Conservation (phyloP, 257 asterid genomes). For the Solanum pennellii region DNA sequence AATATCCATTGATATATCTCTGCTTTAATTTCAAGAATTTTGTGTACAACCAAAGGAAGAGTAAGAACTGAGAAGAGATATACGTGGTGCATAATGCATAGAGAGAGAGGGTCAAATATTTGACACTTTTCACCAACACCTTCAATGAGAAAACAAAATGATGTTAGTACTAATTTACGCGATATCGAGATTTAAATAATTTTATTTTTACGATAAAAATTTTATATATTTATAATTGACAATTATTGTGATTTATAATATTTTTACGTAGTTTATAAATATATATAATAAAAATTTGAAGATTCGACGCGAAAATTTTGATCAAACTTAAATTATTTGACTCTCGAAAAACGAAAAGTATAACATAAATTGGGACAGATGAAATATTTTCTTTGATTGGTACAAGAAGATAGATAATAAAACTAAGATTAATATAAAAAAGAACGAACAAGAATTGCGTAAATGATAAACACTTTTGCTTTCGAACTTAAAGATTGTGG, state of each 20-base stretch:
- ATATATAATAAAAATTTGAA: too few species aligned
- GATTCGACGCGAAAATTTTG: fast-evolving
- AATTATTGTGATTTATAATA: too few species aligned
- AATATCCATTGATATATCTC: constrained; percentile 34
- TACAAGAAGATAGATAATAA: too few species aligned
- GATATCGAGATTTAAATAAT: too few species aligned
- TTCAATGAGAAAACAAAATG: not conserved
- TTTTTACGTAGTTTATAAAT: too few species aligned
- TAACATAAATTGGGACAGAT: fast-evolving
- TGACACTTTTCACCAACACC: not conserved
- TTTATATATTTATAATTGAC: too few species aligned
- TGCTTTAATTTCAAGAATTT: not conserved
- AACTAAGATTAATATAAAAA: not conserved
- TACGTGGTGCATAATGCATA: not conserved
- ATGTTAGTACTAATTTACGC: too few species aligned
- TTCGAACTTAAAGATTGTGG: not conserved
- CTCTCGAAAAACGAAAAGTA: fast-evolving
- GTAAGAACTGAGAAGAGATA: not conserved
- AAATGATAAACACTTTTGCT: not conserved
- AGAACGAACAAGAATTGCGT: not conserved
- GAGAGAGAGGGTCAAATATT: not conserved
- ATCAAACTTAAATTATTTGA: too few species aligned
- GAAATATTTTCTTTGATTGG: not conserved
- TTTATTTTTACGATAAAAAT: too few species aligned
- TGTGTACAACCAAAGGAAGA: not conserved